Evolutionary conservation across 2,329 filamentous ascomycete genomes (phyloP), one percentile per base, ranked within the genome.

Genomic region (Botrytis byssoidea): DNA sequence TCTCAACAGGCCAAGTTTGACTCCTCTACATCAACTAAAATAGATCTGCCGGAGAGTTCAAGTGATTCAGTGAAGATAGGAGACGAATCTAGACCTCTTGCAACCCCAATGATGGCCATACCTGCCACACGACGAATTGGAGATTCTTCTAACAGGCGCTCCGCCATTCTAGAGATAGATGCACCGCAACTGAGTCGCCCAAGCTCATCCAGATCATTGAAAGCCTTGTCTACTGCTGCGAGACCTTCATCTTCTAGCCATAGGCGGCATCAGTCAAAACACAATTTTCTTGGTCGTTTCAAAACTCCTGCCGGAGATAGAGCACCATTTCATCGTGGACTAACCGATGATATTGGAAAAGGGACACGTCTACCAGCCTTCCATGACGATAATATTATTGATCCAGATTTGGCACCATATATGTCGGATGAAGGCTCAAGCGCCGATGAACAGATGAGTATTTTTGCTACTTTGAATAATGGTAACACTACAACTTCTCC

Each of bases 311-410:
- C 90, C 29, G 93, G 97, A 74, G 93, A 98, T 75, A 88, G 93
- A 73, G 95, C 93, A 0, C 96, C 96, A 0, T 98, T 98, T 77
- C 93, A 93, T 79, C 87, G 94, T 72, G 92, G 92, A 74, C 87
- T 90, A 18, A 90, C 85, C 16, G 89, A 97, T 70, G 91, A 94
- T 74, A 84, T 87, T 66, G 84, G 86, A 6, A 89, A 88, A 76
- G 91, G 90, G 76, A 85, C 89, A 12, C 89, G 90, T 60, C 87
- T 97, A 51, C 92, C 95, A 25, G 94, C 94, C n/a, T 98, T 99
- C 78, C 96, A 99, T 81, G 94, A 96, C 80, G 96, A 99, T 84
- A 98, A 96, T 80, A 97, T 99, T 78, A 98, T 99, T 78, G 96
- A 99, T 81, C 96, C 96, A 1, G 96, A 99, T 79, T 85, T 99